Evolutionary conservation across 176 grass and related monocot species (phyloP).

Genomic region (Avena eriantha): DNA sequence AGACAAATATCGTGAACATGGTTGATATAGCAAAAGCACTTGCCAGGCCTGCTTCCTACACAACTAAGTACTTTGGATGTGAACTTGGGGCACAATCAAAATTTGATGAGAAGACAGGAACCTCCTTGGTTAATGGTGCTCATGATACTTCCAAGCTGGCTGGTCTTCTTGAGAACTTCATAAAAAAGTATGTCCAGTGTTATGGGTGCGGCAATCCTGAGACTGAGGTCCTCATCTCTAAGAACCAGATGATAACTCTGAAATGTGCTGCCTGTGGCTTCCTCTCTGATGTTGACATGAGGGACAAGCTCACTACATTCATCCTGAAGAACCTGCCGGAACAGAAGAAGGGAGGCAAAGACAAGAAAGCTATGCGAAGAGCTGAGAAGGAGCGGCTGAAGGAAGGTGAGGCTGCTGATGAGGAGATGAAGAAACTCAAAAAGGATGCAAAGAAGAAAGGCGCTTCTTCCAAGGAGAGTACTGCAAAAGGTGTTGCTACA

Average conservation of each 20-base stretch:
- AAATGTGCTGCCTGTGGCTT: conserved; percentile 93
- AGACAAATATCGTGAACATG: conserved; percentile 91
- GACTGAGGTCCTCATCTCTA: conserved; percentile 80
- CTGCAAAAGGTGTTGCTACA: conserved; percentile 40
- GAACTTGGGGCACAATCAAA: conserved; percentile 81
- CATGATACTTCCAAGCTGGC: conserved; percentile 89
- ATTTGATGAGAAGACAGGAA: conserved; percentile 74
- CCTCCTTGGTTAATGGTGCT: conserved; percentile 74
- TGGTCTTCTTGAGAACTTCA: conserved; percentile 89
- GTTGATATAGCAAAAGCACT: conserved; percentile 85
- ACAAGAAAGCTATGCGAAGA: conserved; percentile 90
- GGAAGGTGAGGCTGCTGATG: conserved; percentile 91
- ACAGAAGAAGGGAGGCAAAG: conserved; percentile 83
- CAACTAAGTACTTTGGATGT: conserved; percentile 82
- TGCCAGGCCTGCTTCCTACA: conserved; percentile 76
- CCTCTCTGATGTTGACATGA: conserved; percentile 88
- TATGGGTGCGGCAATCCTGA: conserved; percentile 92
- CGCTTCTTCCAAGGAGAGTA: conserved; percentile 56
- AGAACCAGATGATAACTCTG: conserved; percentile 76
- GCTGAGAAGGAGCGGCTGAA: conserved; percentile 85
- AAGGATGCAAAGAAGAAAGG: conserved; percentile 80
- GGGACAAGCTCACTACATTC: conserved; percentile 82
- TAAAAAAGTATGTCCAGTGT: conserved; percentile 96
- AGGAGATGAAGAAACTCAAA: conserved; percentile 88
- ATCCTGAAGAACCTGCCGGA: conserved; percentile 79